A percentile compares a stretch with the other conserved stretches of the same genome.
Conservation (phyloP, 148 eudicot species). For the Fagopyrum homotropicum region DNA sequence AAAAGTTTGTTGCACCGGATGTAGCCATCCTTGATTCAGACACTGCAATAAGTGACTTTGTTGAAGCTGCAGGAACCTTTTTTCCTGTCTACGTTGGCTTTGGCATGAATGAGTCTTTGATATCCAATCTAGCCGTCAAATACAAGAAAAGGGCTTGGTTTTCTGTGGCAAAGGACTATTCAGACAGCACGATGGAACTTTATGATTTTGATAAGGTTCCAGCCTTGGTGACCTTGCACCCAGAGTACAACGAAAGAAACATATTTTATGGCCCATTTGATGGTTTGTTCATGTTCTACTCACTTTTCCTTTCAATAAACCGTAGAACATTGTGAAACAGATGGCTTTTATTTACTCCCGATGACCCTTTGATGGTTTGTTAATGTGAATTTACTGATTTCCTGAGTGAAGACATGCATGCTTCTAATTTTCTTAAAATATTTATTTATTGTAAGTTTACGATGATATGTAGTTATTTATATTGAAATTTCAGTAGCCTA, state of each 20-base stretch:
- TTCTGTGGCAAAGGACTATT: slow-evolving; percentile 80
- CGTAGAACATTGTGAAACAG: not conserved
- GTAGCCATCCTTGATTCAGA: slow-evolving; percentile 69
- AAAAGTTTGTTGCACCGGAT: slow-evolving; percentile 82
- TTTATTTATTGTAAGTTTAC: not conserved
- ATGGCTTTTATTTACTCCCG: not conserved
- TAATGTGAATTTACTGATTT: not conserved
- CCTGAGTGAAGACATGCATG: not conserved
- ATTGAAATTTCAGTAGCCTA: not conserved
- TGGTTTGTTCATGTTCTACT: slow-evolving; percentile 39
- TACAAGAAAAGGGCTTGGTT: slow-evolving; percentile 95
- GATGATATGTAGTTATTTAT: not conserved
- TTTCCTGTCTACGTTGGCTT: slow-evolving; percentile 88
- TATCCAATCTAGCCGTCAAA: slow-evolving; percentile 59
- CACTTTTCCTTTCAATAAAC: not conserved
- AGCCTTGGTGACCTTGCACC: slow-evolving; percentile 74
- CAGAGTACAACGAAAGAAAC: slow-evolving; percentile 56
- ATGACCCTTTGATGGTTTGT: not conserved
- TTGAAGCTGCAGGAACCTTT: slow-evolving; percentile 62
- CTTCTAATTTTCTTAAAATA: not conserved
- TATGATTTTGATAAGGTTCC: slow-evolving; percentile 92
- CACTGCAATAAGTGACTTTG: slow-evolving; percentile 54
- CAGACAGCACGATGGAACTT: slow-evolving; percentile 60
- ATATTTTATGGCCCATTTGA: slow-evolving; percentile 92
- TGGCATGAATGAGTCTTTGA: slow-evolving; percentile 69